Percentiles rank a stretch among this genome's conserved stretches.
Conservation (phyloP, 169 alveolate genomes). For the Babesia ovata region DNA sequence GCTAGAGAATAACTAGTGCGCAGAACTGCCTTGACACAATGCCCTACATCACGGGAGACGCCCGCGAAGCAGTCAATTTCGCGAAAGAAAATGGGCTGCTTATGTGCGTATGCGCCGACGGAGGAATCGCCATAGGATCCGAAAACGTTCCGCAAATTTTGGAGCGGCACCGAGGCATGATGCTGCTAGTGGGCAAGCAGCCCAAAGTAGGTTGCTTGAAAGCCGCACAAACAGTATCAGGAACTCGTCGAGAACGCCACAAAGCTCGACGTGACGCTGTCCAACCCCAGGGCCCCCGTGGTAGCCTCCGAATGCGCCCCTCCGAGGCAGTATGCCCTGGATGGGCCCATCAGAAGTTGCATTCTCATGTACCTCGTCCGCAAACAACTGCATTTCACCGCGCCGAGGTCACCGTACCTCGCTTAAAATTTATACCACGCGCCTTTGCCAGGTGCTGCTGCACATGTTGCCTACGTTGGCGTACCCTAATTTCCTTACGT, state of each 20-base stretch:
- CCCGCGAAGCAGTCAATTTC: constrained; percentile 43
- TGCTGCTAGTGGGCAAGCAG: constrained; percentile 60
- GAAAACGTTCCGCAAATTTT: constrained; percentile 14
- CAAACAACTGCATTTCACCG: constrained; percentile 15
- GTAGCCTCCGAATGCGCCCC: neutral
- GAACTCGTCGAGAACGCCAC: constrained; percentile 48
- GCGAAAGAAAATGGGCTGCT: constrained; percentile 56
- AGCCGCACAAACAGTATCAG: neutral
- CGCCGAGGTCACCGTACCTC: constrained; percentile 44
- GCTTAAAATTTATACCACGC: constrained; percentile 15
- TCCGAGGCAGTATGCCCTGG: constrained; percentile 5
- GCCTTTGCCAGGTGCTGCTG: constrained; percentile 48
- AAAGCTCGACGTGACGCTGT: constrained; percentile 29
- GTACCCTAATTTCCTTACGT: constrained; percentile 32
- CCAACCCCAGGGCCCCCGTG: neutral
- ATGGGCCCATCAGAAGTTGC: constrained; percentile 27
- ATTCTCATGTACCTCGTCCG: constrained; percentile 46
- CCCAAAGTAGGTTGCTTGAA: constrained; percentile 22
- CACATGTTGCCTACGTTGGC: constrained; percentile 32
- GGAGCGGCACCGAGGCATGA: constrained; percentile 40
- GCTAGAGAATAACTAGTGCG: constrained; percentile 8
- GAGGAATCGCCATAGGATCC: constrained; percentile 41
- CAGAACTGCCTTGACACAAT: constrained; percentile 62
- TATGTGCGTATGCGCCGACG: constrained; percentile 38
- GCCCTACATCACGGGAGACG: constrained; percentile 55